Conservation (phyloP, 495 filamentous ascomycete species). For the Penicillium egyptiacum region DNA sequence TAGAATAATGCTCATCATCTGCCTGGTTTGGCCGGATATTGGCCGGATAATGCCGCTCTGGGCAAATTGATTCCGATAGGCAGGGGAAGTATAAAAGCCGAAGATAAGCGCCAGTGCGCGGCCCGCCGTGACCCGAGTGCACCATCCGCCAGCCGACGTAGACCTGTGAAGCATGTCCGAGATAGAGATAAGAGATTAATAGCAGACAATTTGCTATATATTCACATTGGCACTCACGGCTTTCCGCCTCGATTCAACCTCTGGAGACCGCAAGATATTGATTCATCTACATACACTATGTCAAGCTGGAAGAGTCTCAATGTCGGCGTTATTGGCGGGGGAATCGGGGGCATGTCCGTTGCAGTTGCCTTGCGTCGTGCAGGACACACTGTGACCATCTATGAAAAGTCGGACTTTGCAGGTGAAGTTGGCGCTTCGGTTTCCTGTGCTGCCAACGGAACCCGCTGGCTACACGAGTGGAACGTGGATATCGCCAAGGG, state of each 20-base stretch:
- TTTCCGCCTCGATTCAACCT: background rate
- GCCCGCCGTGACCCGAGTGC: constrained; percentile 15
- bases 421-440: constrained; percentile 48
- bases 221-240: background rate
- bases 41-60: too few species aligned
- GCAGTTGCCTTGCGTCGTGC: constrained; percentile 62
- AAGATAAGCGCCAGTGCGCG: constrained; percentile 3
- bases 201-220: background rate
- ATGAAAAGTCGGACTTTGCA: constrained; percentile 43
- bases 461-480: constrained; percentile 49
- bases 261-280: background rate
- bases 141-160: constrained; percentile 2
- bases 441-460: constrained; percentile 47
- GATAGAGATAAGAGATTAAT: background rate
- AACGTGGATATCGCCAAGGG: constrained; percentile 44
- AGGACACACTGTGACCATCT: constrained; percentile 60
- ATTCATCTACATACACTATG: constrained; percentile 11
- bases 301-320: constrained; percentile 40
- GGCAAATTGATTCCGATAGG: too few species aligned
- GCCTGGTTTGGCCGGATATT: too few species aligned
- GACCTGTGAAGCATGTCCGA: too few species aligned
- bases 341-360: constrained; percentile 66
- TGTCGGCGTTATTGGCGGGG: constrained; percentile 63
- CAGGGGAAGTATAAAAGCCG: background rate
- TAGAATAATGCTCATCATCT: too few species aligned